Percentiles rank a stretch among this genome's conserved stretches.
Evolutionary conservation across 352 stramenopile genomes (phyloP).

Genomic region (Peronospora farinosa): DNA sequence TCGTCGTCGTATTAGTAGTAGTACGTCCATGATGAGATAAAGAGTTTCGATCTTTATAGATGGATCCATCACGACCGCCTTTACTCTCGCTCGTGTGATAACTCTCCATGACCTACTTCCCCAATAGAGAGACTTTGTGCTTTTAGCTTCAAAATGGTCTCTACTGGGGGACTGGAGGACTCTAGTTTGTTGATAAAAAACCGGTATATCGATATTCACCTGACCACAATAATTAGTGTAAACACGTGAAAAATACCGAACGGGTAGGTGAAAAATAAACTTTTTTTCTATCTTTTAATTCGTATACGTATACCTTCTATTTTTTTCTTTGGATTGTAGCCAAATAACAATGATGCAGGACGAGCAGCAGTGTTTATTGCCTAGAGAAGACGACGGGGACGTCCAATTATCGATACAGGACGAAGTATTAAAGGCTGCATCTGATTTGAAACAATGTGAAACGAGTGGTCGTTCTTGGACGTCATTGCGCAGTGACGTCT

Average conservation of each 20-base stretch:
- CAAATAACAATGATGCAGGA: constrained; percentile 2
- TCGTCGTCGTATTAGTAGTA: no score
- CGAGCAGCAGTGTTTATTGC: constrained; percentile 18
- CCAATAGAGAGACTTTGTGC: no score
- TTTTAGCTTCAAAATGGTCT: not conserved
- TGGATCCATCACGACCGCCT: constrained; percentile 5
- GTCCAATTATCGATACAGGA: constrained; percentile 14
- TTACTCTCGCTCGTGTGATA: constrained; percentile 30
- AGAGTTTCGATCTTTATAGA: constrained; percentile 29
- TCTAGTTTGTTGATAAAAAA: not conserved
- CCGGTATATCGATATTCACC: not conserved
- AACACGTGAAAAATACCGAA: no score
- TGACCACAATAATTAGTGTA: not conserved
- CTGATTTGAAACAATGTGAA: not conserved
- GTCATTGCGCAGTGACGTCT: constrained; percentile 50
- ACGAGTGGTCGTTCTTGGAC: constrained; percentile 4
- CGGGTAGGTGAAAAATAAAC: no score
- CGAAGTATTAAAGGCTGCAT: not conserved
- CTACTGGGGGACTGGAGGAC: no score
- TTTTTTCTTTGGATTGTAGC: no score
- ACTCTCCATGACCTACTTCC: constrained; percentile 32
- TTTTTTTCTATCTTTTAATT: no score
- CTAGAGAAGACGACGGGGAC: constrained; percentile 12
- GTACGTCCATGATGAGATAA: constrained; percentile 22
- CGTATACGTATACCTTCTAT: no score